Evolutionary conservation across 768 basidiomycete species (phyloP), one percentile per base, ranked within the genome.

Genomic region (Inosperma sp.): DNA sequence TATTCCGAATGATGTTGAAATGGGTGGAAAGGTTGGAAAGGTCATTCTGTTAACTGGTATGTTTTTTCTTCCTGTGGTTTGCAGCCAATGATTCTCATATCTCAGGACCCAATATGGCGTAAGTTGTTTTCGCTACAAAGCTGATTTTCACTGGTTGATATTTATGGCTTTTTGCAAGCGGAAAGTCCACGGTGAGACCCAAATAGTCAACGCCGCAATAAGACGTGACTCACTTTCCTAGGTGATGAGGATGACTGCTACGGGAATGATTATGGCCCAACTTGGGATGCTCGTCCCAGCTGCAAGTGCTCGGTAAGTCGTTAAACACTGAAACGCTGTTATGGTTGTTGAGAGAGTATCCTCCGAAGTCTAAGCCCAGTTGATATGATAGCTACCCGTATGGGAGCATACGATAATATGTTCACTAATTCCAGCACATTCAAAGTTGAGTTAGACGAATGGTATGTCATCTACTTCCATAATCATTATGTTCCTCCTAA

Each of bases 391-490:
- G 79, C 92, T 52, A 97, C 96, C 2, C 84, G 95, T 21, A 98
- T 98, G 96, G 96, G 96, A 8, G 96, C 96, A 3, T 96, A 97
- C 64, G 95, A 98, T 62, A 93, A 93, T 62, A 93, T 95, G 88
- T 94, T 93, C 67, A 85, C 88, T 2, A 84, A 91, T 58, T 81
- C 93, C 1, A 93, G 91, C 68, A 97, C 95, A 0, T 99, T 98
- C 80, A 96, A 97, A 65, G 96, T 99, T 17, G 96, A 99, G 65
- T 73, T 99, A 50, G 96, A 98, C 64, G 96, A 99, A 79, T 92
- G 92, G 92, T 93, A 59, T 34, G 67, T 56, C 23, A 17, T 29
- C n/a, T 8, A 4, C 1, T 17, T 30, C 33, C 23, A 44, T 12
- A 13, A 13, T 19, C 29, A 21, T 49, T 6, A n/a, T 26, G 8